Percentiles rank a stretch among this genome's conserved stretches.
Conservation (phyloP, 2,329 filamentous ascomycete genomes). For the Domatiomyces globalis region DNA sequence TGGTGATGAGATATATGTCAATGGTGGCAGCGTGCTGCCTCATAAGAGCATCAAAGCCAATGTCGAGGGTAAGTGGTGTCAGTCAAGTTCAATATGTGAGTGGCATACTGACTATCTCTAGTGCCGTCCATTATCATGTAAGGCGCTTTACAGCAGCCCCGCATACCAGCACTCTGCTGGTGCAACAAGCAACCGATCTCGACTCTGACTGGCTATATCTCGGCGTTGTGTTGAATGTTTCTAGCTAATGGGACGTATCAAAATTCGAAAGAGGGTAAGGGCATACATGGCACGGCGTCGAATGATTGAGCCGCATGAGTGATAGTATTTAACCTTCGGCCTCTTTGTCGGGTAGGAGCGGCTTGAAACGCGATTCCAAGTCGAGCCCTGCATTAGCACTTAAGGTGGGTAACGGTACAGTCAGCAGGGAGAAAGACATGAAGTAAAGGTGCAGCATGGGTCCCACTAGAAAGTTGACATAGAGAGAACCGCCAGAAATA, state of each 20-base stretch:
- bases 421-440: background rate
- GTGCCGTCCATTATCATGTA: slow-evolving; percentile 38
- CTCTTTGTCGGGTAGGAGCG: background rate
- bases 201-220: background rate
- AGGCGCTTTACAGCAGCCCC: slow-evolving; percentile 7
- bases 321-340: background rate
- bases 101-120: slow-evolving; percentile 13
- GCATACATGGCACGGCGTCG: background rate
- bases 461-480: background rate
- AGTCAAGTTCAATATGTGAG: background rate
- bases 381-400: background rate
- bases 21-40: slow-evolving; percentile 84
- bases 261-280: background rate
- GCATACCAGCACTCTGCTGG: background rate
- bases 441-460: no score
- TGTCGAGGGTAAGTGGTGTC: slow-evolving; percentile 53
- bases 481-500: background rate
- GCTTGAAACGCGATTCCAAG: background rate
- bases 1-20: slow-evolving; percentile 96
- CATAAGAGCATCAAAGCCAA: slow-evolving; percentile 99
- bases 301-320: background rate
- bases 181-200: background rate
- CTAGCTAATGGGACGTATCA: background rate
- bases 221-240: background rate
- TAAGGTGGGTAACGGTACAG: background rate